Evolutionary conservation across 2,329 filamentous ascomycete genomes (phyloP), one percentile per base, ranked within the genome.

Genomic region (Aspergillus unguis): DNA sequence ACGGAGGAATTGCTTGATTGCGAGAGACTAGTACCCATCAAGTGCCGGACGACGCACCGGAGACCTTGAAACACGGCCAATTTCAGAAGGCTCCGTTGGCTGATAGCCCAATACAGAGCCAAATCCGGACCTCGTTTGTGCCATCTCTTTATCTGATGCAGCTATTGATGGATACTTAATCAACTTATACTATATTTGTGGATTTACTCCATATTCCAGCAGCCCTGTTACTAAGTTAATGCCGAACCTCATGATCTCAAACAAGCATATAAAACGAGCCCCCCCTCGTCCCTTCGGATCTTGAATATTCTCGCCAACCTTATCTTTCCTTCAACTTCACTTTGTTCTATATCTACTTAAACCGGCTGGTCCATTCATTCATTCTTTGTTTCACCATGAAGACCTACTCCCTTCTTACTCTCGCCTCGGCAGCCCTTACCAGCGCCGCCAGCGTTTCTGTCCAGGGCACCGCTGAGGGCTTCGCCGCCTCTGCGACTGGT

Each of bases 401-500:
- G 49, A 51, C 56, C 41, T 17, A 49, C 37, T 54, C 54, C 37
- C 35, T 62, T 40, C 31, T 60, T 23, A 46, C 40, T 48, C 56
- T 57, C 31, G 59, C 58, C n/a, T 48, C 50, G 26, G 58, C 56
- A 25, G 52, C 54, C 11, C 41, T 61, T 28, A 49, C 42, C 52
- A 56, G 57, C 53, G 53, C 56, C n/a, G 37, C 46, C 44, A 59
- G 59, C 28, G 46, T 58, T 47, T 44, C 58, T 44, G 60, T 62
- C 42, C 52, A 62, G 33, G 68, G 68, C 36, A 49, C 72, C 41
- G 70, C 76, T 23, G 72, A 76, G 57, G 77, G 77, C 50, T 80
- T 80, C 56, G 77, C 76, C 26, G 64, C 71, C 52, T 80, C 81
- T 48, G 79, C 82, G 28, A 86, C 84, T 11, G 84, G 84, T 41